Evolutionary conservation across 2,329 filamentous ascomycete genomes (phyloP).

Genomic region (Xenoacremonium recifei): DNA sequence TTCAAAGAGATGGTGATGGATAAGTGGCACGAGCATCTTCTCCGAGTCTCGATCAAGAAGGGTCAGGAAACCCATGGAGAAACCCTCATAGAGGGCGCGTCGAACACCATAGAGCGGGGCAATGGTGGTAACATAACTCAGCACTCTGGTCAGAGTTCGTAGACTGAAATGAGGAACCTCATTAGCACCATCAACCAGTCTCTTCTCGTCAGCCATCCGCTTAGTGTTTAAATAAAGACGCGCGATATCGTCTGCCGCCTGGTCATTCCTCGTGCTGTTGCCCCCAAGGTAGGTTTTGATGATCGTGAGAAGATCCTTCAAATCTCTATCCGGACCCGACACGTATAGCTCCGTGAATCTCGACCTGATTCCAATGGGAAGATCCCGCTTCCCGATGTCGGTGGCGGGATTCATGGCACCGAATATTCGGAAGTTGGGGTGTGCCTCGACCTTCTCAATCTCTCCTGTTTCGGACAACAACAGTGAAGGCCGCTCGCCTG

Average conservation of each 20-base stretch:
- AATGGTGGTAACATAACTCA: slow-evolving; percentile 86
- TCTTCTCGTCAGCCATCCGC: slow-evolving; percentile 73
- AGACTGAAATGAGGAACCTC: slow-evolving; percentile 97
- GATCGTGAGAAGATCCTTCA: slow-evolving; percentile 83
- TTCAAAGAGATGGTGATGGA: slow-evolving; percentile 76
- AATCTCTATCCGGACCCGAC: slow-evolving; percentile 80
- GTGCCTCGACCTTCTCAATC: slow-evolving; percentile 83
- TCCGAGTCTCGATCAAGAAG: slow-evolving; percentile 82
- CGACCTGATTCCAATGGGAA: slow-evolving; percentile 84
- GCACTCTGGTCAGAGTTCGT: slow-evolving; percentile 83
- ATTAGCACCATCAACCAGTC: slow-evolving; percentile 89
- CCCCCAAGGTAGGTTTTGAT: slow-evolving; percentile 84
- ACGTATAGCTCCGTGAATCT: slow-evolving; percentile 97
- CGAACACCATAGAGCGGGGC: slow-evolving; percentile 80
- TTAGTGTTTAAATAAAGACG: slow-evolving; percentile 88
- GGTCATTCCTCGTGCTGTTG: slow-evolving; percentile 67
- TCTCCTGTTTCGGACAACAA: slow-evolving; percentile 91
- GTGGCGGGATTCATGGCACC: slow-evolving; percentile 99
- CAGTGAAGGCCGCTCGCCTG: slow-evolving; percentile 73
- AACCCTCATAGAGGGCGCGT: slow-evolving; percentile 87
- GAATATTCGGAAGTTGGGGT: slow-evolving; percentile 93
- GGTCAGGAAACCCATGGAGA: slow-evolving; percentile 96
- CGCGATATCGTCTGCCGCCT: slow-evolving; percentile 77
- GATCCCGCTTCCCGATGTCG: slow-evolving; percentile 92
- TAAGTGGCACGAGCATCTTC: slow-evolving; percentile 71